Conservation (phyloP, 2,329 filamentous ascomycete species). For the Pezicula radicicola region DNA sequence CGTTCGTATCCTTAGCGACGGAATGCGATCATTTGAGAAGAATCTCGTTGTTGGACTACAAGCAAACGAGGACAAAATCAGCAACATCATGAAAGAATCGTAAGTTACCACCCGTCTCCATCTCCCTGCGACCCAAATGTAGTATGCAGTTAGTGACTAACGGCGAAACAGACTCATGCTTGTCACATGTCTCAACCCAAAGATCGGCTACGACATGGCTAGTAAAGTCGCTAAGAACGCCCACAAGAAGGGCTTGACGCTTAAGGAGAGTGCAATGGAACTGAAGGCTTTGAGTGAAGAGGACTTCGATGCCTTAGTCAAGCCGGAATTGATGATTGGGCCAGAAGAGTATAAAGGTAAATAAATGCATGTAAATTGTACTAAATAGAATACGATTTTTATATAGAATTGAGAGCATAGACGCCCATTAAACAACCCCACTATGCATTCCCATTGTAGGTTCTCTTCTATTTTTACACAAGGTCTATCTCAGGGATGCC, state of each 20-base stretch:
- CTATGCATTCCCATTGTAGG: no score
- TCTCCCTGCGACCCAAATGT: not conserved
- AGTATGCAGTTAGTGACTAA: slow-evolving; percentile 18
- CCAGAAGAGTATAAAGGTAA: slow-evolving; percentile 63
- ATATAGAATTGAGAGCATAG: no score
- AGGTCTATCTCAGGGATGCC: no score
- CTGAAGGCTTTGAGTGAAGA: slow-evolving; percentile 82
- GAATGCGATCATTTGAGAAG: slow-evolving; percentile 93
- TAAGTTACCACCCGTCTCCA: slow-evolving; percentile 41
- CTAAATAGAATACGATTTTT: no score
- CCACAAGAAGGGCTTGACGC: slow-evolving; percentile 93
- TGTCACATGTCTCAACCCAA: slow-evolving; percentile 94
- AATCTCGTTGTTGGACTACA: slow-evolving; percentile 85
- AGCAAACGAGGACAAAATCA: slow-evolving; percentile 92
- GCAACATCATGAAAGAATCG: slow-evolving; percentile 89
- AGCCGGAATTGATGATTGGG: slow-evolving; percentile 92
- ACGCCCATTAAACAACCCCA: no score
- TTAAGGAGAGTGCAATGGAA: slow-evolving; percentile 93
- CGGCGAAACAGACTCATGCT: slow-evolving; percentile 76
- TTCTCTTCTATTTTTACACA: no score
- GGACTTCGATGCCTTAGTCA: slow-evolving; percentile 87
- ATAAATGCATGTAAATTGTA: slow-evolving; percentile 2
- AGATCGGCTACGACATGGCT: slow-evolving; percentile 97
- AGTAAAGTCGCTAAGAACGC: slow-evolving; percentile 98
- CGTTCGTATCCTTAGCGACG: slow-evolving; percentile 80